phyloP scores from a whole-genome alignment of 2,329 filamentous ascomycete species.

The Phaeophleospora eucalypticola region DNA sequence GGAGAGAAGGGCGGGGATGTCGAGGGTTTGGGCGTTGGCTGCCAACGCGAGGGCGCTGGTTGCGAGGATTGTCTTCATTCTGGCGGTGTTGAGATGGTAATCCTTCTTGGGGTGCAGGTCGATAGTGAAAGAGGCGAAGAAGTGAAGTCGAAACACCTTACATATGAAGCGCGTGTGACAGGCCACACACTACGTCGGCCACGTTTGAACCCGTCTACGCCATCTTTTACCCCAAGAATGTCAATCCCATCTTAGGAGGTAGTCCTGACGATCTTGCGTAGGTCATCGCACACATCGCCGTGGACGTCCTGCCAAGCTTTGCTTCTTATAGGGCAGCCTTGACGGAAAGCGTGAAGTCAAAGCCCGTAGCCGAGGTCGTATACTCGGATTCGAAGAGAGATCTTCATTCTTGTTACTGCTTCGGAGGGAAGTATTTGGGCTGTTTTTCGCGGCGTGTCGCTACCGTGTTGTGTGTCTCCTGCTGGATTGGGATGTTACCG shows the following conservation, averaged over 20 bases:
- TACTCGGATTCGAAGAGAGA: background rate
- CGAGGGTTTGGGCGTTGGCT: conserved; percentile 3
- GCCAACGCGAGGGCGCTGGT: background rate
- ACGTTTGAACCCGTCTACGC: background rate
- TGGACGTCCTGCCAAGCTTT: background rate
- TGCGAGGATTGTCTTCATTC: conserved; percentile 1
- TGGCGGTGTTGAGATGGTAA: too few relatives aligned
- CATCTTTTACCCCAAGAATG: background rate
- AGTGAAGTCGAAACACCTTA: too few relatives aligned
- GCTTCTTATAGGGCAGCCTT: background rate
- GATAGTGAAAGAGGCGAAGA: too few relatives aligned
- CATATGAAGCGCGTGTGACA: too few relatives aligned
- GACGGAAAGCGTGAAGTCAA: background rate
- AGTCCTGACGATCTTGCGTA: background rate
- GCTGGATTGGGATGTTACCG: too few relatives aligned
- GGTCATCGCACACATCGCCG: background rate
- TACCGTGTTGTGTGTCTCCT: too few relatives aligned
- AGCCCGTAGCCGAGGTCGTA: background rate
- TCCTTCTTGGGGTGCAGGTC: too few relatives aligned
- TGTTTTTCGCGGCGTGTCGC: too few relatives aligned
- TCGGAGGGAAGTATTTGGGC: too few relatives aligned
- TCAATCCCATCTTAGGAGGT: background rate
- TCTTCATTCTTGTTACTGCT: conserved; percentile 1
- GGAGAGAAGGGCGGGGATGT: conserved; percentile 16
- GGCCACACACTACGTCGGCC: background rate